Percentiles rank a stretch among this genome's conserved stretches.
phyloP scores from a whole-genome alignment of 2,329 filamentous ascomycete genomes.

The Monosporascus sp. region DNA sequence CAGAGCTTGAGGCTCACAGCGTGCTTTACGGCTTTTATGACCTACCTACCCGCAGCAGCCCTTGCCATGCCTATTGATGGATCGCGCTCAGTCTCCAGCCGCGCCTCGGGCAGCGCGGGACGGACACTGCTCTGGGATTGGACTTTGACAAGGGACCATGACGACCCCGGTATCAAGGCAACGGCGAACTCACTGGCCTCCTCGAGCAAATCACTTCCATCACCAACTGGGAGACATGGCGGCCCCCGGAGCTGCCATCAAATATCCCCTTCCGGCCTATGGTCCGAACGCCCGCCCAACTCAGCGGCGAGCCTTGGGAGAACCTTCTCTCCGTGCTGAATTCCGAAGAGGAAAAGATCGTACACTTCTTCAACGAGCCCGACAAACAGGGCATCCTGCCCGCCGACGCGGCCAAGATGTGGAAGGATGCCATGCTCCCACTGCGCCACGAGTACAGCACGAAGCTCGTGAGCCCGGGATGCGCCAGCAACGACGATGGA shows the following conservation, averaged over 20 bases:
- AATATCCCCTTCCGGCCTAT: conserved; percentile 36
- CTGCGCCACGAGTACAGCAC: conserved; percentile 7
- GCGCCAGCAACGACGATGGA: conserved; percentile 29
- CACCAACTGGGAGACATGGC: conserved; percentile 10
- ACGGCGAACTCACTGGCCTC: conserved; percentile 1
- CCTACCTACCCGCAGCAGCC: not conserved
- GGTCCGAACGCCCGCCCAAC: conserved; percentile 30
- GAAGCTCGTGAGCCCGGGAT: conserved; percentile 32
- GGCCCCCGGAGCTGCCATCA: conserved; percentile 11
- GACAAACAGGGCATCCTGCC: conserved; percentile 28
- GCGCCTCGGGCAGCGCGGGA: not conserved
- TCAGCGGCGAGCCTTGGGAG: conserved; percentile 30
- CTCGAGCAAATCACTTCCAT: not conserved
- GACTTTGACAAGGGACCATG: conserved; percentile 1
- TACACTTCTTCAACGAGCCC: conserved; percentile 39
- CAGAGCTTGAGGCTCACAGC: not conserved
- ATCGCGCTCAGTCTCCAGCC: not conserved
- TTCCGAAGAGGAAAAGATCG: conserved; percentile 18
- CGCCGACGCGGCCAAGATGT: conserved; percentile 27
- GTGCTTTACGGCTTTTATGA: not conserved
- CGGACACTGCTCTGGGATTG: conserved; percentile 6
- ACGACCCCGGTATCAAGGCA: not conserved
- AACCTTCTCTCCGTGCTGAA: conserved; percentile 16
- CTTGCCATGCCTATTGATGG: not conserved
- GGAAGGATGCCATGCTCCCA: conserved; percentile 27